phyloP scores from a whole-genome alignment of 305 asterid genomes.

The Solanum aculeatissimum region DNA sequence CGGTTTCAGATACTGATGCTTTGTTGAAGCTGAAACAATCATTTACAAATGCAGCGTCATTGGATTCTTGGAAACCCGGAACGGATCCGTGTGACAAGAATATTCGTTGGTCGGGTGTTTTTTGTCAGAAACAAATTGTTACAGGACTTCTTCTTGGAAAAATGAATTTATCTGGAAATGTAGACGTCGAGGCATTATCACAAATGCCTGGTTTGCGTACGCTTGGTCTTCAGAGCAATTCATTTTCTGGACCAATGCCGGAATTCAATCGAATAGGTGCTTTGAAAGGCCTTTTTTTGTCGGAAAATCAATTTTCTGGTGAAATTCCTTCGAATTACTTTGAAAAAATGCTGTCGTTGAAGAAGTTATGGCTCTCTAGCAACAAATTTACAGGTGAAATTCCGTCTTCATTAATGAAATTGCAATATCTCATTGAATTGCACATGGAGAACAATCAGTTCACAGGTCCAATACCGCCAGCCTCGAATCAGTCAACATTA shows the following conservation, averaged over 20 bases:
- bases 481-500: slow-evolving; percentile 18
- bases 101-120: slow-evolving; percentile 39
- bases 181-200: slow-evolving; percentile 48
- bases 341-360: slow-evolving; percentile 31
- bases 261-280: slow-evolving; percentile 38
- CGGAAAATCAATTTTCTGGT: slow-evolving; percentile 55
- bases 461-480: slow-evolving; percentile 46
- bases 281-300: slow-evolving; percentile 42
- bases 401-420: slow-evolving; percentile 32
- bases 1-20: slow-evolving; percentile 47
- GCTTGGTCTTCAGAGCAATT: slow-evolving; percentile 28
- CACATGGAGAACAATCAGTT: slow-evolving; percentile 57
- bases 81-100: slow-evolving; percentile 38
- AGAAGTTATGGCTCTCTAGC: slow-evolving; percentile 57
- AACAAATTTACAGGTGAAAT: slow-evolving; percentile 51
- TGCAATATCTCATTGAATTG: slow-evolving; percentile 38
- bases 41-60: slow-evolving; percentile 28
- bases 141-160: slow-evolving; percentile 32
- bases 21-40: slow-evolving; percentile 45
- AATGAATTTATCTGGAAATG: slow-evolving; percentile 44
- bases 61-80: slow-evolving; percentile 65
- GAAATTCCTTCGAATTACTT: slow-evolving; percentile 55
- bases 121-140: slow-evolving; percentile 35
- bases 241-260: slow-evolving; percentile 67
- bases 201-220: slow-evolving; percentile 42